phyloP scores from a whole-genome alignment of 2,329 filamentous ascomycete genomes.

The Fusarium austroafricanum region DNA sequence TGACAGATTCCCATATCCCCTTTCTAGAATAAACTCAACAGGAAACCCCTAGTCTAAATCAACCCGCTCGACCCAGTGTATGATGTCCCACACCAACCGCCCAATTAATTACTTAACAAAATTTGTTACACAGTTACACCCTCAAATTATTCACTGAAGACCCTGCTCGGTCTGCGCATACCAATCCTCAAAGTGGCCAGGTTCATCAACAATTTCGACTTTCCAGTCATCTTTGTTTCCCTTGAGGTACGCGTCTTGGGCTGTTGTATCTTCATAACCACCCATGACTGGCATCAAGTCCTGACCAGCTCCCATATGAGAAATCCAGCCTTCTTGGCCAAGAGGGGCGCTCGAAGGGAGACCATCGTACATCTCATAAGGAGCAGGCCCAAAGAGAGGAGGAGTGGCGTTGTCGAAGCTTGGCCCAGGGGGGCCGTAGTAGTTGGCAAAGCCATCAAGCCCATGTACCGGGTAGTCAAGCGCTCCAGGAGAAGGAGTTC shows the following conservation, averaged over 20 bases:
- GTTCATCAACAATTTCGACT: slow-evolving; percentile 50
- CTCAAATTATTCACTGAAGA: slow-evolving; percentile 18
- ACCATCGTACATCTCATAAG: slow-evolving; percentile 25
- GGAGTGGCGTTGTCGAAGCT: slow-evolving; percentile 10
- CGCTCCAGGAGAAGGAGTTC: slow-evolving; percentile 37
- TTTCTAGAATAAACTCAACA: slow-evolving; percentile 9
- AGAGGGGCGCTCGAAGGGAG: slow-evolving; percentile 19
- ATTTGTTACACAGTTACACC: slow-evolving; percentile 4
- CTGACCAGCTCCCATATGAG: slow-evolving; percentile 14
- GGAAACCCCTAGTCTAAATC: slow-evolving; percentile 28
- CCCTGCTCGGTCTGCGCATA: slow-evolving; percentile 47
- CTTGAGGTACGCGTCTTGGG: slow-evolving; percentile 48
- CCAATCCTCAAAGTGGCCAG: slow-evolving; percentile 50
- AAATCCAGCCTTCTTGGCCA: slow-evolving; percentile 28
- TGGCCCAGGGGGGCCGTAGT: slow-evolving; percentile 20
- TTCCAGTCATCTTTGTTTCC: slow-evolving; percentile 52
- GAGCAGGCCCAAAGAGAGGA: slow-evolving; percentile 16
- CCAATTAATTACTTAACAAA: slow-evolving; percentile 11
- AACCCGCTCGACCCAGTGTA: slow-evolving; percentile 21
- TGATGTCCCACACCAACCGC: slow-evolving; percentile 14
- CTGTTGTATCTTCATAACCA: slow-evolving; percentile 24
- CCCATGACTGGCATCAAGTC: slow-evolving; percentile 20
- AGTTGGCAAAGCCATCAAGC: slow-evolving; percentile 25
- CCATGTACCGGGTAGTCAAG: slow-evolving; percentile 31
- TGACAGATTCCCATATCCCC: not conserved